Conservation (phyloP, 192 early-diverging fungal species). For the Globomyces pollinis-pini region DNA sequence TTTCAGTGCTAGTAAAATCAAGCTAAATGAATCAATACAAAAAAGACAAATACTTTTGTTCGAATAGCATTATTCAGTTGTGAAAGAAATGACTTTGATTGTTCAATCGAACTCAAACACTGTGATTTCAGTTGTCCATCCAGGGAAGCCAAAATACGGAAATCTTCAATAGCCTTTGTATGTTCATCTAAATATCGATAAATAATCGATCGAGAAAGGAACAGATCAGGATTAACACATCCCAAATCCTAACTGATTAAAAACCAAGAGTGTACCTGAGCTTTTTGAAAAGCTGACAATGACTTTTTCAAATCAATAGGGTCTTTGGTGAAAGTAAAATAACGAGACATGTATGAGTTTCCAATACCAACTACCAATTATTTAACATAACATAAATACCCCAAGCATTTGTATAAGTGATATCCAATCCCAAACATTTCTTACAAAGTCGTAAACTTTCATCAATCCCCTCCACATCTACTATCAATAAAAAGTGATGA, state of each 20-base stretch:
- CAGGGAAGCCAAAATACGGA: background rate
- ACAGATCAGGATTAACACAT: constrained; percentile 10
- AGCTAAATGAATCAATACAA: background rate
- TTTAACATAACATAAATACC: constrained; percentile 5
- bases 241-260: background rate
- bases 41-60: background rate
- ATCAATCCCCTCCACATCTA: constrained; percentile 6
- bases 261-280: background rate
- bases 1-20: too few relatives aligned
- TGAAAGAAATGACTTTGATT: background rate
- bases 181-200: constrained; percentile 12
- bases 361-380: constrained; percentile 9
- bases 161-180: constrained; percentile 14
- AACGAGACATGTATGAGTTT: constrained; percentile 3
- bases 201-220: background rate
- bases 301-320: constrained; percentile 4
- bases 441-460: constrained; percentile 13
- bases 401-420: constrained; percentile 10
- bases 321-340: constrained; percentile 11
- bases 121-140: background rate
- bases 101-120: background rate
- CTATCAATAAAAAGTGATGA: background rate
- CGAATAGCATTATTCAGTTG: background rate
- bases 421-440: constrained; percentile 12
- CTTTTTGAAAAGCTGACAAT: constrained; percentile 14